A percentile compares a stretch with the other conserved stretches of the same genome.
Conservation (phyloP, 345 rosid species). For the Euphorbia peplus region DNA sequence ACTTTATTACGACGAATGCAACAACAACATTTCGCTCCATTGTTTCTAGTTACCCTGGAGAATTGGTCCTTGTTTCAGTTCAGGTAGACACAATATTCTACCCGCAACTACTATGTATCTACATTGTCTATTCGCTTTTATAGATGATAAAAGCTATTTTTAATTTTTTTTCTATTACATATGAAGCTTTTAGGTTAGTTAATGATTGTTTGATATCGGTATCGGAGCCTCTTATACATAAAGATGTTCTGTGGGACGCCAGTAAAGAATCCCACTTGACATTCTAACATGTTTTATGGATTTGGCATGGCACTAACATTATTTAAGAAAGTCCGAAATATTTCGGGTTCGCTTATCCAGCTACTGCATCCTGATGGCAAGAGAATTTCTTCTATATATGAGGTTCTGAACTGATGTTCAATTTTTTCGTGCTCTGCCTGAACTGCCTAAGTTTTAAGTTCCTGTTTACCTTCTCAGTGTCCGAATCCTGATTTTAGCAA, state of each 20-base stretch:
- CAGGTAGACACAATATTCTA: conserved; percentile 35
- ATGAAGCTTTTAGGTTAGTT: too few relatives aligned
- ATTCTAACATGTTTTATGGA: background rate
- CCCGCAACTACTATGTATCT: background rate
- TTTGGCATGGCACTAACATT: background rate
- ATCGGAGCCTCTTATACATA: too few relatives aligned
- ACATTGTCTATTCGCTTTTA: background rate
- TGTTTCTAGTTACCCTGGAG: conserved; percentile 56
- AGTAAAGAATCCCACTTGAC: background rate
- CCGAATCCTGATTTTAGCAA: conserved; percentile 70
- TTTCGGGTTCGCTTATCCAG: background rate
- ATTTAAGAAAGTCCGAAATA: background rate
- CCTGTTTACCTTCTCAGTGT: conserved; percentile 38
- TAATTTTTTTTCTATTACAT: too few relatives aligned
- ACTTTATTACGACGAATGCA: conserved; percentile 61
- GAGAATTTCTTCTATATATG: too few relatives aligned
- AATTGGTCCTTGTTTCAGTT: conserved; percentile 51
- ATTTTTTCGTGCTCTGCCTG: conserved; percentile 3
- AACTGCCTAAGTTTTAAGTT: background rate
- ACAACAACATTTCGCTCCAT: conserved; percentile 57
- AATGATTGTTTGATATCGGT: too few relatives aligned
- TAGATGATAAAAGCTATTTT: too few relatives aligned
- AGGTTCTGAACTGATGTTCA: background rate
- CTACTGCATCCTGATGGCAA: too few relatives aligned
- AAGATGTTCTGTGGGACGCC: too few relatives aligned